A percentile compares a stretch with the other conserved stretches of the same genome.
Conservation (phyloP, 768 basidiomycete species). For the Tylopilus plumbeoviolaceoides region DNA sequence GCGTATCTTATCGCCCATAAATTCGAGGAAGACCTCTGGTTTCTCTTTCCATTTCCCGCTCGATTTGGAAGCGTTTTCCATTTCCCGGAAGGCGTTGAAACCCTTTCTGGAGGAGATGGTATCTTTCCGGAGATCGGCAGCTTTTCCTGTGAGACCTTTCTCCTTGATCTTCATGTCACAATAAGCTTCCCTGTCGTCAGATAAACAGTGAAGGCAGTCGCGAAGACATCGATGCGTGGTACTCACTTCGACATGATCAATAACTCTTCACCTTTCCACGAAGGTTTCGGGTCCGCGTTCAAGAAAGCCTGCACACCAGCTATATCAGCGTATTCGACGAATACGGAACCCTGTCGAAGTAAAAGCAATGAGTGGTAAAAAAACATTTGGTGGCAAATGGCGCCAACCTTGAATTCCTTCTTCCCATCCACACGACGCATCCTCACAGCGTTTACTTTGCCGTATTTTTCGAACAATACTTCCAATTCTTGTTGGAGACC, state of each 20-base stretch:
- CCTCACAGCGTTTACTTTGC: conserved; percentile 74
- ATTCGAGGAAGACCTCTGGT: conserved; percentile 68
- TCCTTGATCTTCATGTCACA: conserved; percentile 96
- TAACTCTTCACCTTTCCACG: conserved; percentile 73
- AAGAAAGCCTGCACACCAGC: conserved; percentile 70
- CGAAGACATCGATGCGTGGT: background rate
- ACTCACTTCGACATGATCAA: conserved; percentile 85
- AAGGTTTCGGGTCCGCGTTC: conserved; percentile 74
- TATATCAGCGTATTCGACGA: conserved; percentile 80
- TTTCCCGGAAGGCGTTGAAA: conserved; percentile 80
- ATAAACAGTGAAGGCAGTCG: background rate
- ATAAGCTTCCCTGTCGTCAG: conserved; percentile 63
- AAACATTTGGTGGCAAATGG: background rate
- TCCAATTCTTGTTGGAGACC: conserved; percentile 73
- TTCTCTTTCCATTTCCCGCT: conserved; percentile 37
- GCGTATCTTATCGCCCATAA: conserved; percentile 65
- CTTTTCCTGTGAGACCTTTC: conserved; percentile 79
- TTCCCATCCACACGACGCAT: conserved; percentile 78
- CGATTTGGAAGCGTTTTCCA: conserved; percentile 39
- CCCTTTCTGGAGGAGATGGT: conserved; percentile 47
- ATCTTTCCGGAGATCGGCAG: conserved; percentile 57
- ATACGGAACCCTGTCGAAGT: conserved; percentile 76
- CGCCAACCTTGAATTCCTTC: conserved; percentile 82
- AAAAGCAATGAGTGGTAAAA: background rate
- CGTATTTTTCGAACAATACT: conserved; percentile 74